Evolutionary conservation across 2,329 filamentous ascomycete species (phyloP).

Genomic region (Arthrobotrys musiformis): DNA sequence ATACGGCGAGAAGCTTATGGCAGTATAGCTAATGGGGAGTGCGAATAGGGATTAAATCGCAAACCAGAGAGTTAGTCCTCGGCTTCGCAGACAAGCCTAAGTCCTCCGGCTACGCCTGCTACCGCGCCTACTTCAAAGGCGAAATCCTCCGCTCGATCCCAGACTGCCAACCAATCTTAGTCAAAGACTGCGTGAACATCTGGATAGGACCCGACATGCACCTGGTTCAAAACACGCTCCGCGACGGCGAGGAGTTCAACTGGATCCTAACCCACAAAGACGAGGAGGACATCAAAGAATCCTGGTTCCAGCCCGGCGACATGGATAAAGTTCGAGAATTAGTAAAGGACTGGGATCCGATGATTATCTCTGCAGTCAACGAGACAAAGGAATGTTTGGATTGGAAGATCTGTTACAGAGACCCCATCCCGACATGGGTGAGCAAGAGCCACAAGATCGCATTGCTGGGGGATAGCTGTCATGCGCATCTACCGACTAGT

Average conservation of each 20-base stretch:
- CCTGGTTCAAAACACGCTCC: conserved; percentile 65
- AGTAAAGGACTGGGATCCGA: conserved; percentile 64
- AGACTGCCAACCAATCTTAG: conserved; percentile 63
- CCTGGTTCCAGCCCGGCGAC: conserved; percentile 66
- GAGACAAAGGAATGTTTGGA: conserved; percentile 66
- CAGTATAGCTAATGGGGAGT: background rate
- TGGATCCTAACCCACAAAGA: conserved; percentile 67
- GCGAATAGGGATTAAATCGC: conserved; percentile 64
- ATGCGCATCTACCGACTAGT: conserved; percentile 68
- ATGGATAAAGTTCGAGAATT: conserved; percentile 64
- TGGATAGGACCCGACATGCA: conserved; percentile 65
- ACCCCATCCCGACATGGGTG: conserved; percentile 68
- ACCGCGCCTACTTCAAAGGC: conserved; percentile 65
- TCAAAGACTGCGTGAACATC: conserved; percentile 65
- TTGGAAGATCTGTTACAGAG: conserved; percentile 69
- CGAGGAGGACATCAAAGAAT: conserved; percentile 65
- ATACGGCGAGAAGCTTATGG: no score
- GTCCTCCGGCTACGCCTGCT: conserved; percentile 68
- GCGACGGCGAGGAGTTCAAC: conserved; percentile 65
- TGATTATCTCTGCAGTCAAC: conserved; percentile 65
- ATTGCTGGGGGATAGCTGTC: conserved; percentile 68
- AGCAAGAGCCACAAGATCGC: conserved; percentile 67
- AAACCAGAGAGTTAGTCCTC: conserved; percentile 67
- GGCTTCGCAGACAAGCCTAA: conserved; percentile 68
- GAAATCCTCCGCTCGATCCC: conserved; percentile 62